These are phyloP conservation scores for Tuber borchii DNA, from an alignment of 495 filamentous ascomycete species.

Conservation along the genomic window DNA sequence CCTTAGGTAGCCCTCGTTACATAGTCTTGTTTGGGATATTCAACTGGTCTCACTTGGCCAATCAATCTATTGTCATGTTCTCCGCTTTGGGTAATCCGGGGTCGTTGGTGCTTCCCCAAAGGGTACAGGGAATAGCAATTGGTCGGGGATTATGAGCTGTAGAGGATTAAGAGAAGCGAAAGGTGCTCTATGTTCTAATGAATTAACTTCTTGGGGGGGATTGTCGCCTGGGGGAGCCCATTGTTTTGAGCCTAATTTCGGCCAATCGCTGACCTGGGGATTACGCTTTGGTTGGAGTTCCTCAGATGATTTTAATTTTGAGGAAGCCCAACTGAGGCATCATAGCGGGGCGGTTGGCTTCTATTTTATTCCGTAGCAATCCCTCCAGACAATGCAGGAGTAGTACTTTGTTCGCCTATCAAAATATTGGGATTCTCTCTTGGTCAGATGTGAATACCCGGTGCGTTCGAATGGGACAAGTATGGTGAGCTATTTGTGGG, in stretches of 20 bases:
- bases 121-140: not conserved
- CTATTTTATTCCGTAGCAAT: not conserved
- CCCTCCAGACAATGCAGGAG: not conserved
- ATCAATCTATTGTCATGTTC: not conserved
- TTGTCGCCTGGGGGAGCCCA: not conserved
- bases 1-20: not conserved
- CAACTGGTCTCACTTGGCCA: not conserved
- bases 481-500: not conserved
- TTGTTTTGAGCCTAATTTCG: not conserved
- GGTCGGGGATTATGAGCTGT: not conserved
- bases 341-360: not conserved
- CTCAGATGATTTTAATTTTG: not conserved
- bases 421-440: not conserved
- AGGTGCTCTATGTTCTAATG: not conserved
- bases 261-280: not conserved
- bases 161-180: not conserved
- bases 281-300: not conserved
- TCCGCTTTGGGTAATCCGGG: not conserved
- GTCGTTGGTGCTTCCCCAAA: not conserved
- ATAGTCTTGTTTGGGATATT: not conserved
- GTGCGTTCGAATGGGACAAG: not conserved
- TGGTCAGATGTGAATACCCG: not conserved
- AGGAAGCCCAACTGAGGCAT: not conserved
- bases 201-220: not conserved
- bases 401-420: not conserved